Percentiles rank a stretch among this genome's conserved stretches.
These are phyloP conservation scores for Starmera caribaea DNA, from an alignment of 805 yeast species.

Conservation along the genomic window DNA sequence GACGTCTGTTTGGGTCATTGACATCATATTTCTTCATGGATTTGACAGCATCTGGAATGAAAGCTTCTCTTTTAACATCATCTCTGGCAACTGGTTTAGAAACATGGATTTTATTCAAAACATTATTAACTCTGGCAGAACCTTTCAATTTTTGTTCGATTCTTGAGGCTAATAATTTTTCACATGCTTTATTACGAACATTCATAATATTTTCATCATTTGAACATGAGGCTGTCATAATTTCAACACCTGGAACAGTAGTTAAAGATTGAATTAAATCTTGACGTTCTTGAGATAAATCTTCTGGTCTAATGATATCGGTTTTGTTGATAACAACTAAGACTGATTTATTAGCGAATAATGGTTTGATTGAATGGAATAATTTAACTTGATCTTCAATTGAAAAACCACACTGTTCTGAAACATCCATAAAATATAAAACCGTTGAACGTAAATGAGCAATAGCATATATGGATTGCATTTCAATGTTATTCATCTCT, in stretches of 20 bases:
- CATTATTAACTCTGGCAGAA: conserved; percentile 77
- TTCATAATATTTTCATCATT: conserved; percentile 92
- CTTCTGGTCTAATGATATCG: conserved; percentile 81
- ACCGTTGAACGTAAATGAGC: conserved; percentile 97
- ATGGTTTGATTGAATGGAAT: conserved; percentile 93
- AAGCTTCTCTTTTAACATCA: conserved; percentile 68
- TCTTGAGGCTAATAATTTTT: conserved; percentile 88
- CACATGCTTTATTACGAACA: conserved; percentile 96
- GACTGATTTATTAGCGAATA: conserved; percentile 94
- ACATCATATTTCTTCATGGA: conserved; percentile 57
- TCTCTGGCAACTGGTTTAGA: conserved; percentile 87
- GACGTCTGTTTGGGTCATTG: conserved; percentile 74
- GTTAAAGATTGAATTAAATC: conserved; percentile 57
- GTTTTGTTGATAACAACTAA: conserved; percentile 93
- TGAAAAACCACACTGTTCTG: conserved; percentile 98
- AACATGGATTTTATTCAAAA: conserved; percentile 91
- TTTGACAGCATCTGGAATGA: conserved; percentile 71
- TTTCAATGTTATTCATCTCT: conserved; percentile 98
- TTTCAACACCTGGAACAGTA: conserved; percentile 73
- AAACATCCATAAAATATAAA: conserved; percentile 93
- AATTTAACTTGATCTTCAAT: conserved; percentile 95
- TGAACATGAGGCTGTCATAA: conserved; percentile 88
- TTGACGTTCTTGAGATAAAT: conserved; percentile 68
- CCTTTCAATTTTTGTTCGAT: conserved; percentile 95
- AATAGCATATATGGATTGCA: conserved; percentile 98